Evolutionary conservation across 345 rosid genomes (phyloP).

Genomic region (Eucalyptus polybractea): DNA sequence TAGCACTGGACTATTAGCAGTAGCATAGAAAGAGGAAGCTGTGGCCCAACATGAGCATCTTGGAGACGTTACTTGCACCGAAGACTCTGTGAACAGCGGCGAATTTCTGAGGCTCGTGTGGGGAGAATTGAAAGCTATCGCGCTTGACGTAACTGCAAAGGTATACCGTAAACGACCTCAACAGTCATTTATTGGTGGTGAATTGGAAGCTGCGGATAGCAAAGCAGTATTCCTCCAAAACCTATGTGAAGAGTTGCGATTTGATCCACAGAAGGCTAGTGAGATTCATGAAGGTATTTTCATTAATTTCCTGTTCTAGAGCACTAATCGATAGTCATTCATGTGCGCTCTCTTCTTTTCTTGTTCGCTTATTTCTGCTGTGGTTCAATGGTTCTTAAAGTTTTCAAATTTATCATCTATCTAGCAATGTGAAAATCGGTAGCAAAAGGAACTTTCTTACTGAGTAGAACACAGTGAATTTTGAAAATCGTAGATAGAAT

Average conservation of each 20-base stretch:
- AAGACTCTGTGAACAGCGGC: slow-evolving; percentile 71
- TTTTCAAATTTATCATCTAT: too few species aligned
- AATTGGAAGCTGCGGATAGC: slow-evolving; percentile 52
- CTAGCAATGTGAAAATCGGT: background rate
- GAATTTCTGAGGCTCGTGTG: slow-evolving; percentile 67
- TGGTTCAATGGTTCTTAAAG: background rate
- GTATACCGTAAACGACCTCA: slow-evolving; percentile 73
- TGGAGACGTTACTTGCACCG: slow-evolving; percentile 76
- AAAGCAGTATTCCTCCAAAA: slow-evolving; percentile 54
- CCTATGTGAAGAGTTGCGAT: slow-evolving; percentile 75
- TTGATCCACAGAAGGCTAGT: slow-evolving; percentile 79
- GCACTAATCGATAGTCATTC: background rate
- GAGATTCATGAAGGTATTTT: slow-evolving; percentile 79
- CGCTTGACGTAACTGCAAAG: slow-evolving; percentile 66
- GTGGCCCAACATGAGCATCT: slow-evolving; percentile 40
- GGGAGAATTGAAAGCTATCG: slow-evolving; percentile 55
- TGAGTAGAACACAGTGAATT: background rate
- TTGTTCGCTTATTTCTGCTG: background rate
- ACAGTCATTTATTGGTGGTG: slow-evolving; percentile 65
- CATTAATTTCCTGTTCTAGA: background rate
- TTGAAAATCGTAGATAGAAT: background rate
- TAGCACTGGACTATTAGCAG: background rate
- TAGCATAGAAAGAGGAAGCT: background rate
- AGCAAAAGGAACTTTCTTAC: background rate
- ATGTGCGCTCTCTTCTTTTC: background rate